Conservation (phyloP, 108 stramenopile genomes). For the Skeletonema tropicum region DNA sequence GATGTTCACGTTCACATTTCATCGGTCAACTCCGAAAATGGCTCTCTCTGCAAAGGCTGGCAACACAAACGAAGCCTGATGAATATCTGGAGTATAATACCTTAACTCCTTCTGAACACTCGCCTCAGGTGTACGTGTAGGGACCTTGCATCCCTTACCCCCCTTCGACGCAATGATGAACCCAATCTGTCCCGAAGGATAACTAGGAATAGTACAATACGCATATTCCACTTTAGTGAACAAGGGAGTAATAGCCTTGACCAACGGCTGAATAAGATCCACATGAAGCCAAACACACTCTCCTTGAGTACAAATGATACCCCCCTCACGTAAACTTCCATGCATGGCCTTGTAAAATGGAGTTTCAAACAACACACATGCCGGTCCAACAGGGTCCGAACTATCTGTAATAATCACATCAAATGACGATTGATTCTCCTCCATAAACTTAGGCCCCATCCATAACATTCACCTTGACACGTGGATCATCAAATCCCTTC, state of each 20-base stretch:
- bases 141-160: constrained; percentile 55
- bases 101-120: constrained; percentile 66
- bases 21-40: constrained; percentile 53
- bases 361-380: constrained; percentile 93
- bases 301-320: constrained; percentile 97
- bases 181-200: constrained; percentile 98
- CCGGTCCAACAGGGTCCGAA: constrained; percentile 96
- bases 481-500: constrained; percentile 91
- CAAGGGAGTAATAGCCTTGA: constrained; percentile 65
- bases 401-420: constrained; percentile 93
- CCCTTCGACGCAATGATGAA: constrained; percentile 91
- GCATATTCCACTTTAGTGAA: constrained; percentile 94
- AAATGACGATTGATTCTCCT: constrained; percentile 74
- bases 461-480: constrained; percentile 87
- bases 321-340: constrained; percentile 84
- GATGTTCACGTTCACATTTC: neutral
- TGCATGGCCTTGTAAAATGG: constrained; percentile 94
- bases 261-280: constrained; percentile 85
- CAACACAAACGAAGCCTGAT: constrained; percentile 92
- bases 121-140: constrained; percentile 54
- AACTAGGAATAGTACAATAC: constrained; percentile 97
- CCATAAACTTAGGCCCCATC: constrained; percentile 90
- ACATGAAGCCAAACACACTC: constrained; percentile 98
- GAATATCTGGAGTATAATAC: constrained; percentile 93
- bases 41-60: constrained; percentile 85